Base-by-base conservation (phyloP, 306 rosid genomes). In the Datisca glomerata region DNA sequence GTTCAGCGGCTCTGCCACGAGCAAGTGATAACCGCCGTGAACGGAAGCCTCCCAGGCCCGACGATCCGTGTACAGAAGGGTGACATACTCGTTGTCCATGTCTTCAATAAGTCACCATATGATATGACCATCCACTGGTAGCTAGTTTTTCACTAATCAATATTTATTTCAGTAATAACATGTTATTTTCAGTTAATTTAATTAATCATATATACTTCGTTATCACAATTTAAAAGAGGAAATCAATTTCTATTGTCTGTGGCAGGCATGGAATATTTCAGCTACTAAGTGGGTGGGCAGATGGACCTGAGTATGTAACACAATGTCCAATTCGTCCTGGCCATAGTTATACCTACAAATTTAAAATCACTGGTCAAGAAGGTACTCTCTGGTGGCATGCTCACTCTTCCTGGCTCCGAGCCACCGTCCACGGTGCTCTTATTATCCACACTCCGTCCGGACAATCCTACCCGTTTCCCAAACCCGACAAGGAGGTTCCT, bases 351-450 rank as follows among this genome's bases (percentile, higher is more conserved):
- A 66, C 79, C 0, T 74, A 85, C 40, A 64, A 13, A 34, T 85
- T 80, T 35, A 61, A 63, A 0, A 42, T 85, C 49, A 68, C 53
- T 4, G 69, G 59, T 17, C 87, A 85, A 49, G 93, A 85, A 25
- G 93, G 95, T 0, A 85, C 87, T 7, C 77, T 80, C 12, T 85
- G 93, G 84, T 80, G 93, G 93, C 87, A 85, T 51, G 79, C 87
- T 0, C 87, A 80, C 47, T 41, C 60, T 0, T 56, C 76, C 3
- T 58, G 65, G 69, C 74, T 85, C 17, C 93, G 93, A 2, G 63
- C 93, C 4, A 68, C 73, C 2, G 75, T 85, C 4, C 32, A 73
- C 21, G 85, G 93, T 1, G 81, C 87, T 2, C 76, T 85, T 38
- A 31, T 85, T 42, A 68, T 85, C 50, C 59, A 45, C 0, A 87